Base-by-base conservation (phyloP, 345 rosid genomes). In the Pistacia atlantica region DNA sequence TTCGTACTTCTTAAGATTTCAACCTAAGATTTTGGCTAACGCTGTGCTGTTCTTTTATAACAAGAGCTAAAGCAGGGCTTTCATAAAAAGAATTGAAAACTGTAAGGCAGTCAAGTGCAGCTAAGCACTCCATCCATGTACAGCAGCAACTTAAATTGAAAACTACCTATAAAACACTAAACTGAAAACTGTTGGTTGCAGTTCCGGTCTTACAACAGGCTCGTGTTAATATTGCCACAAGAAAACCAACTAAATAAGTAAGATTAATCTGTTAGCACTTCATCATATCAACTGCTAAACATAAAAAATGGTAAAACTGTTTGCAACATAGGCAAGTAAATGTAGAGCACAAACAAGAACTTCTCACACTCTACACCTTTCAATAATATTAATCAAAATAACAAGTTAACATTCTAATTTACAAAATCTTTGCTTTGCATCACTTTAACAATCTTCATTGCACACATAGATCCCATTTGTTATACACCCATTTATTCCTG, bases 1-100 rank as follows among this genome's bases (percentile, higher is more conserved):
- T 33, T 67, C 28, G 12, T 5, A 8, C 42, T 18, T 8, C 14
- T 17, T 68, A 31, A 48, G n/a, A 68, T 68, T 49, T 49, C 16
- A 52, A 18, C 46, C 61, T 31, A 31, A 33, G 7, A 25, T 67
- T 22, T 31, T 31, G 22, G 51, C n/a, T 10, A 65, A 59, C 10
- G 35, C 31, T 59, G 13, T 28, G 9, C 33, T 59, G 12, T 31
- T 31, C 68, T 64, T 6, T 42, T 65, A 65, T 65, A n/a, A 8
- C 69, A 38, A 65, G 51, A 65, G 52, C 31, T 65, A 42, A 65
- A 65, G 64, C 16, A 9, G 33, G 37, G 69, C 52, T 42, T 60
- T 25, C 16, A 58, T 20, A 5, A 59, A 8, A 1, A 59, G 4
- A 58, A 58, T 35, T 10, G 37, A 64, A 58, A 17, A 14, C 4